Percentiles rank a stretch among this genome's conserved stretches.
These are phyloP conservation scores for Flaveria ramosissima DNA, from an alignment of 129 eudicot genomes.

Conservation along the genomic window DNA sequence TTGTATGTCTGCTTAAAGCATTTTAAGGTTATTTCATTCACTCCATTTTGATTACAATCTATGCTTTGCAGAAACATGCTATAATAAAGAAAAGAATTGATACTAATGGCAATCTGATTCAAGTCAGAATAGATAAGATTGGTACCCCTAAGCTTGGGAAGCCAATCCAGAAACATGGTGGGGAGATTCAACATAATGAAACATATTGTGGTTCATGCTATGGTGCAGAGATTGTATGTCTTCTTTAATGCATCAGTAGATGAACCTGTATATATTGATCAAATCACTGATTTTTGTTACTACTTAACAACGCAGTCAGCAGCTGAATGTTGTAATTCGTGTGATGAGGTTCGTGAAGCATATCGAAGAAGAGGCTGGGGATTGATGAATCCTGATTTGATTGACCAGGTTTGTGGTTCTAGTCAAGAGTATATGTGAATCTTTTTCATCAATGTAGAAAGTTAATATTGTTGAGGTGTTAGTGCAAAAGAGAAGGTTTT, in stretches of 20 bases:
- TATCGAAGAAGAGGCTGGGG: constrained; percentile 95
- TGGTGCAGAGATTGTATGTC: constrained; percentile 85
- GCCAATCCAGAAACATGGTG: constrained; percentile 94
- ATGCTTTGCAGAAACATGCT: constrained; percentile 69
- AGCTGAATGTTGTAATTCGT: constrained; percentile 88
- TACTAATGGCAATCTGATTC: constrained; percentile 64
- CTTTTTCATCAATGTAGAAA: neutral
- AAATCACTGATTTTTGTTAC: constrained; percentile 23
- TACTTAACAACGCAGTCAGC: constrained; percentile 56
- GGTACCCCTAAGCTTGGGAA: constrained; percentile 85
- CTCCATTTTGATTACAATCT: constrained; percentile 14
- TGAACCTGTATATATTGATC: neutral
- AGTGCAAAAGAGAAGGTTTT: constrained; percentile 98
- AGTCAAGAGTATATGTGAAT: constrained; percentile 14
- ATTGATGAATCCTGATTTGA: constrained; percentile 71
- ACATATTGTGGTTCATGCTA: constrained; percentile 93
- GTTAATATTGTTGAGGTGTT: constrained; percentile 25
- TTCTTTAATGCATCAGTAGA: neutral
- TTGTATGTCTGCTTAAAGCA: constrained; percentile 51
- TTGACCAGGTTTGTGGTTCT: constrained; percentile 75
- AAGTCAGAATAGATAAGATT: constrained; percentile 67
- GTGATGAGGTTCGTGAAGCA: constrained; percentile 98
- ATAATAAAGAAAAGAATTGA: constrained; percentile 87
- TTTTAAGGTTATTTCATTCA: constrained; percentile 9
- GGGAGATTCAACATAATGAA: constrained; percentile 79